Evolutionary conservation across 805 yeast species (phyloP).

Genomic region (Yueomyces sinensis): DNA sequence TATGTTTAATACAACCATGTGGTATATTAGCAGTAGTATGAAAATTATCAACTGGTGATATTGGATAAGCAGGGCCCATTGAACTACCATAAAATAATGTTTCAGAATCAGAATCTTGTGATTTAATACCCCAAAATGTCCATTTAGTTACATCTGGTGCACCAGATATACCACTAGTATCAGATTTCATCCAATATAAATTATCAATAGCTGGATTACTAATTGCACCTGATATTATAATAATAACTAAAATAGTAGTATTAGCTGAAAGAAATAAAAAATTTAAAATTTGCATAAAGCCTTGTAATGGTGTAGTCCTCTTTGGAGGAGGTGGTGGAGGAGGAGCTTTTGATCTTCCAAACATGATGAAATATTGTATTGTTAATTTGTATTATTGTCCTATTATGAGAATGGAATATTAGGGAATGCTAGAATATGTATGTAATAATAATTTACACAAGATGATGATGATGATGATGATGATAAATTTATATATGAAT

Average conservation of each 20-base stretch:
- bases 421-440: too few species aligned
- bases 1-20: constrained; percentile 34
- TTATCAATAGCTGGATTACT: constrained; percentile 43
- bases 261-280: constrained; percentile 26
- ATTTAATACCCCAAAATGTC: constrained; percentile 66
- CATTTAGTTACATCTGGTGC: constrained; percentile 49
- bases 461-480: too few species aligned
- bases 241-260: constrained; percentile 38
- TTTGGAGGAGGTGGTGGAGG: neutral
- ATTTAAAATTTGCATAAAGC: constrained; percentile 5
- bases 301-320: neutral
- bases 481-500: too few species aligned
- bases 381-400: too few species aligned
- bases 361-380: too few species aligned
- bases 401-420: too few species aligned
- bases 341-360: too few species aligned
- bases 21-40: constrained; percentile 42
- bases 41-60: constrained; percentile 67
- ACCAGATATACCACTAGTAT: constrained; percentile 40
- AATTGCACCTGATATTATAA: constrained; percentile 52
- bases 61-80: constrained; percentile 55
- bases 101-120: constrained; percentile 10
- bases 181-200: constrained; percentile 62
- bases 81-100: constrained; percentile 1
- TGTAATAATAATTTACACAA: too few species aligned